Conservation (phyloP, 2,329 filamentous ascomycete species). For the Colletotrichum graminicola region DNA sequence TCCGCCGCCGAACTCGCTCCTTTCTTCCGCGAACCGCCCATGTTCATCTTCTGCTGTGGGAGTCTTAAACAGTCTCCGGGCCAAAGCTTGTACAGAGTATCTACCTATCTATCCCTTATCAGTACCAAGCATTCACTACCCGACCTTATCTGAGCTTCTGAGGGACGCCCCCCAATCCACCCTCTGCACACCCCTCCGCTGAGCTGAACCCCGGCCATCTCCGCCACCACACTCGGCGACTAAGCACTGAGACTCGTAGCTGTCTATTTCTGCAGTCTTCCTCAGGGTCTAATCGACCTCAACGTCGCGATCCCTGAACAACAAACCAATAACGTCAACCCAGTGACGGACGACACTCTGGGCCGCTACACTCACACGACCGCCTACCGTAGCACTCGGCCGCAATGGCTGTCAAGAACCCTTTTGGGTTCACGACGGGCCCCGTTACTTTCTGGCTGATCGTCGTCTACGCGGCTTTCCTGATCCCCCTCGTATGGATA, state of each 20-base stretch:
- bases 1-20: not conserved
- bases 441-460: slow-evolving; percentile 86
- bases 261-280: not conserved
- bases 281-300: not conserved
- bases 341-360: not conserved
- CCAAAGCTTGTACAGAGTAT: not conserved
- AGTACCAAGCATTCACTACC: not conserved
- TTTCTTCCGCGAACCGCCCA: not conserved
- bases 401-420: slow-evolving; percentile 55
- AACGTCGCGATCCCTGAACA: slow-evolving; percentile 7
- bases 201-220: slow-evolving; percentile 6
- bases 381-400: slow-evolving; percentile 30
- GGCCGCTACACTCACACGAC: too few species aligned
- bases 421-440: slow-evolving; percentile 81
- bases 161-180: not conserved
- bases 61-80: not conserved
- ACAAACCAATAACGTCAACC: not conserved
- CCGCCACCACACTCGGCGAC: not conserved
- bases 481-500: slow-evolving; percentile 78
- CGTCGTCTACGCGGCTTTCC: slow-evolving; percentile 80
- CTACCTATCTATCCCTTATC: not conserved
- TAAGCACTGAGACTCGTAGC: slow-evolving; percentile 5
- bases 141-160: slow-evolving; percentile 1
- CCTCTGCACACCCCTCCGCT: not conserved
- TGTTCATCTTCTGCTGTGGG: not conserved